phyloP scores from a whole-genome alignment of 768 basidiomycete species.

The Suillus plorans region DNA sequence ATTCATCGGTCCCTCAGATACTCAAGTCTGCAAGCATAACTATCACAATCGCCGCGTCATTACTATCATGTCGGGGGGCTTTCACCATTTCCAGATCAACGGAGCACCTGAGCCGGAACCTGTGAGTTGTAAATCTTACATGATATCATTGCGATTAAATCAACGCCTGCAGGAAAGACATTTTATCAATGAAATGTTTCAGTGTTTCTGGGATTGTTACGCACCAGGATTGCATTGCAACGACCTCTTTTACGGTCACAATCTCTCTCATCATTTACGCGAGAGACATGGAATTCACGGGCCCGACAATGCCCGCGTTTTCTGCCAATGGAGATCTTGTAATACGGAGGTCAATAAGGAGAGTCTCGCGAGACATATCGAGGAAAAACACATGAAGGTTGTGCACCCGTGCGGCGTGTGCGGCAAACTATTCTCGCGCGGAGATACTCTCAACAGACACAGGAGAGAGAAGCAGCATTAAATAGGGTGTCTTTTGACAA shows the following conservation, averaged over 20 bases:
- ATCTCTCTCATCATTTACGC: neutral
- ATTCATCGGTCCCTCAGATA: neutral
- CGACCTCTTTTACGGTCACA: neutral
- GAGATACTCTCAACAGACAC: slow-evolving; percentile 20
- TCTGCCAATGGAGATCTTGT: neutral
- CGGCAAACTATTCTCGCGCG: slow-evolving; percentile 14
- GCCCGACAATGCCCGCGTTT: no score
- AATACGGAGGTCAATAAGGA: neutral
- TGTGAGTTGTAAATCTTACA: neutral
- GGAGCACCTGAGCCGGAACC: neutral
- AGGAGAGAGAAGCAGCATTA: neutral
- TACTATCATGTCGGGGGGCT: neutral
- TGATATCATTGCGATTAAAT: neutral
- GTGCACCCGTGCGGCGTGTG: slow-evolving; percentile 22
- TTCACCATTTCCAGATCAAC: fast-evolving
- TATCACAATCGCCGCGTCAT: neutral
- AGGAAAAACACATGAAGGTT: slow-evolving; percentile 23
- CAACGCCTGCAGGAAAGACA: neutral
- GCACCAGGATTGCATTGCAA: neutral
- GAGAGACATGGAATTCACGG: neutral
- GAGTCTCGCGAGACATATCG: slow-evolving; percentile 17
- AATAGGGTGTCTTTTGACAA: neutral
- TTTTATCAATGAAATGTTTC: neutral
- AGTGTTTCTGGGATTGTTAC: neutral
- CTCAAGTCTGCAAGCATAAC: neutral